Conservation (phyloP, 768 basidiomycete genomes). For the Hygrocybe punicea region DNA sequence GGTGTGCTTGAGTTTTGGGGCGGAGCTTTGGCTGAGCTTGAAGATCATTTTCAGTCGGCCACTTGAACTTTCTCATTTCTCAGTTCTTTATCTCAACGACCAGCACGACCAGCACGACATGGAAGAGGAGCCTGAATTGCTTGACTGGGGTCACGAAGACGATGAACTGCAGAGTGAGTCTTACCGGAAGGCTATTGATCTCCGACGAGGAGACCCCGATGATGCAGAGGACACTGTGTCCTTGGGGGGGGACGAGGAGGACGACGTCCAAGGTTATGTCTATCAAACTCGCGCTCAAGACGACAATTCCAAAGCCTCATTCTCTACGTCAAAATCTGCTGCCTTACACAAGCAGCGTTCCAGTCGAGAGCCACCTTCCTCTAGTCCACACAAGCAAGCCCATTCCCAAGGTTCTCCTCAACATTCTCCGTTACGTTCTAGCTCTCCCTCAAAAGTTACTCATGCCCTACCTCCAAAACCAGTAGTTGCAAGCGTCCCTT, state of each 20-base stretch:
- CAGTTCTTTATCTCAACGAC: slow-evolving; percentile 14
- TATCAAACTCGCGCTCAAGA: slow-evolving; percentile 19
- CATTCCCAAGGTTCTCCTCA: slow-evolving; percentile 19
- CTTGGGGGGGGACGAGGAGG: slow-evolving; percentile 69
- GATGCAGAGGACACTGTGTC: slow-evolving; percentile 61
- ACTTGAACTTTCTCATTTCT: background rate
- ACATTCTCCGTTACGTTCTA: slow-evolving; percentile 22
- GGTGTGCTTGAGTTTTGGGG: background rate
- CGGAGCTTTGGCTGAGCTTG: slow-evolving; percentile 1
- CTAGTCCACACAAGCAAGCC: slow-evolving; percentile 4
- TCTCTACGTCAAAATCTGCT: background rate
- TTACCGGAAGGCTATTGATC: slow-evolving; percentile 1
- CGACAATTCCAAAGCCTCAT: slow-evolving; percentile 4
- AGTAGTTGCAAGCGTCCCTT: slow-evolving; percentile 47
- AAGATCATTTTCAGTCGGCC: background rate
- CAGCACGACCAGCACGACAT: slow-evolving; percentile 25
- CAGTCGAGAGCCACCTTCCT: background rate
- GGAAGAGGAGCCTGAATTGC: slow-evolving; percentile 64
- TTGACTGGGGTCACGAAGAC: slow-evolving; percentile 64
- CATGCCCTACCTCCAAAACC: slow-evolving; percentile 72
- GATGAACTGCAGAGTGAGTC: slow-evolving; percentile 33
- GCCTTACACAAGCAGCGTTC: background rate
- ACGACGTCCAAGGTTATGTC: slow-evolving; percentile 49
- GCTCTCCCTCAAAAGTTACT: slow-evolving; percentile 40
- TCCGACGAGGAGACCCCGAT: slow-evolving; percentile 38